phyloP scores from a whole-genome alignment of 495 filamentous ascomycete species.

The Penicillium lagena region DNA sequence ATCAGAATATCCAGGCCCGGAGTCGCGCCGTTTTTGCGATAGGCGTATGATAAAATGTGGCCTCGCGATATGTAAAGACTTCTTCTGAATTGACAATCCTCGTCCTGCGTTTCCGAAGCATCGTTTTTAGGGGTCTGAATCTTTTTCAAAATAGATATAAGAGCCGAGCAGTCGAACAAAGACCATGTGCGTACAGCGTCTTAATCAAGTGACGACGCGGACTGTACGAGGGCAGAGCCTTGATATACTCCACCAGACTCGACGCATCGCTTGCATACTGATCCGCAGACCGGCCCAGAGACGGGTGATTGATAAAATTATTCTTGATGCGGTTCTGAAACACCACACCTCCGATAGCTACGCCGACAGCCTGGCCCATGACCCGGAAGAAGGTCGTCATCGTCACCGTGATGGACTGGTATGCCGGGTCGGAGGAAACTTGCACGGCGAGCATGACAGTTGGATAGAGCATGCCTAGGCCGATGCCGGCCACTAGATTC shows the following conservation, averaged over 20 bases:
- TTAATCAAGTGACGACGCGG: neutral
- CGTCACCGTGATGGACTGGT: slow-evolving; percentile 42
- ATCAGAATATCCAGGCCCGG: too few species aligned
- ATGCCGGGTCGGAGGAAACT: slow-evolving; percentile 34
- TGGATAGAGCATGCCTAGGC: slow-evolving; percentile 44
- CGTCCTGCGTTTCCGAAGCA: too few species aligned
- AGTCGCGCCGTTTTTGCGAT: too few species aligned
- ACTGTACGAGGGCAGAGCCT: slow-evolving; percentile 9
- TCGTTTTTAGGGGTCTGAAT: too few species aligned
- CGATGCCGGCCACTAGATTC: slow-evolving; percentile 42
- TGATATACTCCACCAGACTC: slow-evolving; percentile 24
- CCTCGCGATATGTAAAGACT: too few species aligned
- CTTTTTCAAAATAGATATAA: too few species aligned
- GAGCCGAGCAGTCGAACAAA: too few species aligned
- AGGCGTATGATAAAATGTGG: too few species aligned
- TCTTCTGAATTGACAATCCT: too few species aligned
- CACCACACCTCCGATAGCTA: slow-evolving; percentile 48
- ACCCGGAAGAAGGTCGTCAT: slow-evolving; percentile 52
- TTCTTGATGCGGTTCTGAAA: slow-evolving; percentile 10
- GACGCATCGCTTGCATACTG: slow-evolving; percentile 7
- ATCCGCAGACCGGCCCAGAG: neutral
- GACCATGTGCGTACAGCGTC: slow-evolving; percentile 3
- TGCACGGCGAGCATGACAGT: slow-evolving; percentile 42
- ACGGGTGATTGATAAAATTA: slow-evolving; percentile 1
- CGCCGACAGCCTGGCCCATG: slow-evolving; percentile 47